phyloP scores from a whole-genome alignment of 2,329 filamentous ascomycete species.

The Leptodontidium sp. region DNA sequence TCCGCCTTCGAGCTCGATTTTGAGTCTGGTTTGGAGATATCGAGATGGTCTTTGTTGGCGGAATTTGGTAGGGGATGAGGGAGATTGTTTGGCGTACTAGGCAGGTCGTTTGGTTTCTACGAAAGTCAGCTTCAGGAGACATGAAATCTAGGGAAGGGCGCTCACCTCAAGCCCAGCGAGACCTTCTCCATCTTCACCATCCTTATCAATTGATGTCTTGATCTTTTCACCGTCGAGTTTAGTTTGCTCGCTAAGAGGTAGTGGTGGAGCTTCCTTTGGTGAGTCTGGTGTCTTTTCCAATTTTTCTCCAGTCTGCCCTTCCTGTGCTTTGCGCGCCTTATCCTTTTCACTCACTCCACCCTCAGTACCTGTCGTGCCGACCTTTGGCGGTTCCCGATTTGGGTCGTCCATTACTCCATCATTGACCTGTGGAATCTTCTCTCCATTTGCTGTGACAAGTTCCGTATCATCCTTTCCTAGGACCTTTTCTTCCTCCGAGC shows the following conservation, averaged over 20 bases:
- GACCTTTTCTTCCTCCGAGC: slow-evolving; percentile 46
- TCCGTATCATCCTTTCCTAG: slow-evolving; percentile 56
- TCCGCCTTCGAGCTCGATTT: slow-evolving; percentile 48
- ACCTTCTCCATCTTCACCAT: slow-evolving; percentile 47
- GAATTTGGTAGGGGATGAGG: slow-evolving; percentile 74
- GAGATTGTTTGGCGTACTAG: slow-evolving; percentile 78
- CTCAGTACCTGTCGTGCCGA: slow-evolving; percentile 87
- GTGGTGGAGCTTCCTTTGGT: slow-evolving; percentile 84
- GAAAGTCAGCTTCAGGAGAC: slow-evolving; percentile 37
- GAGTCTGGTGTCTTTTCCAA: slow-evolving; percentile 79
- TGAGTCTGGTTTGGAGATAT: slow-evolving; percentile 55
- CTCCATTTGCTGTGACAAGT: slow-evolving; percentile 63
- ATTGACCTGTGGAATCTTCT: slow-evolving; percentile 68
- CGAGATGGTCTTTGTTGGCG: slow-evolving; percentile 69
- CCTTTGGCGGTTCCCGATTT: slow-evolving; percentile 75
- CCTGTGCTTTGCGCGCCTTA: slow-evolving; percentile 75
- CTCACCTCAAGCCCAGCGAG: slow-evolving; percentile 66
- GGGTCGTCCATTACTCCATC: slow-evolving; percentile 96
- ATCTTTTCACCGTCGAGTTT: slow-evolving; percentile 58
- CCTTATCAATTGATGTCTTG: slow-evolving; percentile 44
- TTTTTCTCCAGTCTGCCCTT: slow-evolving; percentile 70
- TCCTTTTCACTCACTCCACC: slow-evolving; percentile 90
- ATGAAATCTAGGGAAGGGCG: slow-evolving; percentile 30
- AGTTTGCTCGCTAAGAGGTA: slow-evolving; percentile 83
- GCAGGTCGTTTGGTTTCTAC: slow-evolving; percentile 83